Evolutionary conservation across 441 rosid genomes (phyloP).

Genomic region (Populus tomentosa): DNA sequence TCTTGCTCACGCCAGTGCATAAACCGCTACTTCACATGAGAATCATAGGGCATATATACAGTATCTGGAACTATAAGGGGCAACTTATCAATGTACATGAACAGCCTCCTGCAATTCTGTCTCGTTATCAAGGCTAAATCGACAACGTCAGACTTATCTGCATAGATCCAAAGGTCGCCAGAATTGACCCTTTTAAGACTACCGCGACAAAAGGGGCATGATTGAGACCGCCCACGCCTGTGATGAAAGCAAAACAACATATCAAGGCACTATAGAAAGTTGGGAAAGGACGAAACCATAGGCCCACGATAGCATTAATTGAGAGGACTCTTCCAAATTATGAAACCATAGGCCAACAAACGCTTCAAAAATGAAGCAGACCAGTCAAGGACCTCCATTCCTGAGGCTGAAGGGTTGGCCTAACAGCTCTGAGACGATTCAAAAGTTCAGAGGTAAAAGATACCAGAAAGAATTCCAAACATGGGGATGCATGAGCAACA

Average conservation of each 20-base stretch:
- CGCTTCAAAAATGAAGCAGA: background rate
- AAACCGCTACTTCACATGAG: constrained; percentile 38
- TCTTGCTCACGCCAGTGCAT: background rate
- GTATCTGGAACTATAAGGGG: constrained; percentile 69
- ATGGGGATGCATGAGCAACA: background rate
- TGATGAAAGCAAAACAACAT: constrained; percentile 4
- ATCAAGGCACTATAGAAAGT: background rate
- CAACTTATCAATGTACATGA: constrained; percentile 62
- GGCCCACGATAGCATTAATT: background rate
- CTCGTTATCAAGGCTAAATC: constrained; percentile 43
- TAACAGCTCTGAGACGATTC: background rate
- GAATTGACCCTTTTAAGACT: constrained; percentile 68
- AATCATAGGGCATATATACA: constrained; percentile 39
- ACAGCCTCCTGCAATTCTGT: constrained; percentile 60
- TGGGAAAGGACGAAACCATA: too few relatives aligned
- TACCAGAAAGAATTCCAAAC: background rate
- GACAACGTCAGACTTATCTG: constrained; percentile 39
- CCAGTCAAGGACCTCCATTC: background rate
- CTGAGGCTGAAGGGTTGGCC: background rate
- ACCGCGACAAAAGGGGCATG: constrained; percentile 90
- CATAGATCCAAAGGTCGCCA: constrained; percentile 74
- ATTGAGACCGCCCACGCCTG: constrained; percentile 73
- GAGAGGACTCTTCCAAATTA: too few relatives aligned
- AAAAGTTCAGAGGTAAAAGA: too few relatives aligned
- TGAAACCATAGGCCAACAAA: background rate